Conservation (phyloP, 2,329 filamentous ascomycete genomes). For the Emericellopsis atlantica region DNA sequence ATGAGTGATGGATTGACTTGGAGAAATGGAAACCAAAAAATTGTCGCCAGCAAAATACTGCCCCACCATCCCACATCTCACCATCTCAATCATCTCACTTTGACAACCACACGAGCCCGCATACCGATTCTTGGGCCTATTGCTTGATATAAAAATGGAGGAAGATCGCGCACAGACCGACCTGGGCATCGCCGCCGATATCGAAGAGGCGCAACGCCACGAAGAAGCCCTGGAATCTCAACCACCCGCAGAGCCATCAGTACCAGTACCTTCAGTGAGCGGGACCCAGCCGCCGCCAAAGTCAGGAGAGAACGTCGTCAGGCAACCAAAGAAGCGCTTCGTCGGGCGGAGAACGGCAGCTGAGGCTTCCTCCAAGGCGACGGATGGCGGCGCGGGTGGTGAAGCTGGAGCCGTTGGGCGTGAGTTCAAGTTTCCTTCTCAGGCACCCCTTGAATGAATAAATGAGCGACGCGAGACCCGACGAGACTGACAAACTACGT, state of each 20-base stretch:
- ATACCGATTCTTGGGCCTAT: too few species aligned
- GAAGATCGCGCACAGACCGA: constrained; percentile 61
- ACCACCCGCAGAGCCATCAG: neutral
- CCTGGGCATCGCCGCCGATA: constrained; percentile 55
- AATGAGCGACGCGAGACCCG: neutral
- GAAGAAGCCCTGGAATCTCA: constrained; percentile 12
- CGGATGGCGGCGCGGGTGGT: constrained; percentile 9
- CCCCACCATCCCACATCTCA: too few species aligned
- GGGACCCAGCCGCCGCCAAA: neutral
- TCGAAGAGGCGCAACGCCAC: constrained; percentile 35
- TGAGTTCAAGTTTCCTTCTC: constrained; percentile 19
- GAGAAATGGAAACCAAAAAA: too few species aligned
- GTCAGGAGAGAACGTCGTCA: constrained; percentile 21
- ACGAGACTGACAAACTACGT: neutral
- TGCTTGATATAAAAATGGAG: constrained; percentile 43
- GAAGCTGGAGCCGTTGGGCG: constrained; percentile 31
- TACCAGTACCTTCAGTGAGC: neutral
- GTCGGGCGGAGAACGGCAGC: constrained; percentile 69
- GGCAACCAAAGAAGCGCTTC: constrained; percentile 83
- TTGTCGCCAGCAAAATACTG: too few species aligned
- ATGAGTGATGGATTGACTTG: too few species aligned
- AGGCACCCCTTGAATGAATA: constrained; percentile 5
- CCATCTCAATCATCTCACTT: too few species aligned
- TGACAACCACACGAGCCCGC: too few species aligned
- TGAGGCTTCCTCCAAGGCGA: constrained; percentile 38